These are phyloP conservation scores for Verticillium nonalfalfae DNA, from an alignment of 2,329 filamentous ascomycete species.

Conservation along the genomic window DNA sequence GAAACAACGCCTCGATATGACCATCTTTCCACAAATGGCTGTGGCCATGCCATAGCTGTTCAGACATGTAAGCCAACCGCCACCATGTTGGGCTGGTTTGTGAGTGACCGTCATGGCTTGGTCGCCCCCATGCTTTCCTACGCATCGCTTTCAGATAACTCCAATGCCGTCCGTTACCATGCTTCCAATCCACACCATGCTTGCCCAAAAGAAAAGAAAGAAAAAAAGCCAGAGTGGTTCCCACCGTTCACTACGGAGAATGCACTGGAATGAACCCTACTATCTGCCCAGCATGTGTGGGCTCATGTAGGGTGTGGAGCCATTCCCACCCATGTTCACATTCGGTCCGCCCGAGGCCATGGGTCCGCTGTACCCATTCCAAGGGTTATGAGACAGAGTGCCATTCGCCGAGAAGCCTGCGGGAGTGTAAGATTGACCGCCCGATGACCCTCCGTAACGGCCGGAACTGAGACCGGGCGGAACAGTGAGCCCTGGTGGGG, in stretches of 20 bases:
- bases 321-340: constrained; percentile 12
- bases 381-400: constrained; percentile 13
- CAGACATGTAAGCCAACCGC: background rate
- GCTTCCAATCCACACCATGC: background rate
- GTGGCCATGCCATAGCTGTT: background rate
- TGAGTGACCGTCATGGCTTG: background rate
- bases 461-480: constrained; percentile 60
- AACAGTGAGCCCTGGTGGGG: constrained; percentile 74
- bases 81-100: background rate
- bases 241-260: background rate
- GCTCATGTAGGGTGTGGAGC: constrained; percentile 18
- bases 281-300: constrained; percentile 27
- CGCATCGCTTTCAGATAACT: background rate
- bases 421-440: constrained; percentile 9
- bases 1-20: background rate
- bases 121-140: background rate
- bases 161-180: background rate
- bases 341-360: constrained; percentile 13
- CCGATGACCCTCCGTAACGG: constrained; percentile 13
- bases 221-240: background rate
- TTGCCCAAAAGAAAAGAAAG: background rate
- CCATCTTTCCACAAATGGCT: background rate
- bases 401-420: constrained; percentile 11
- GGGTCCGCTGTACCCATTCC: constrained; percentile 7
- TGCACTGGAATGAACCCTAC: background rate